A percentile compares a stretch with the other conserved stretches of the same genome.
phyloP scores from a whole-genome alignment of 805 yeast genomes.

The Saturnispora bothae region DNA sequence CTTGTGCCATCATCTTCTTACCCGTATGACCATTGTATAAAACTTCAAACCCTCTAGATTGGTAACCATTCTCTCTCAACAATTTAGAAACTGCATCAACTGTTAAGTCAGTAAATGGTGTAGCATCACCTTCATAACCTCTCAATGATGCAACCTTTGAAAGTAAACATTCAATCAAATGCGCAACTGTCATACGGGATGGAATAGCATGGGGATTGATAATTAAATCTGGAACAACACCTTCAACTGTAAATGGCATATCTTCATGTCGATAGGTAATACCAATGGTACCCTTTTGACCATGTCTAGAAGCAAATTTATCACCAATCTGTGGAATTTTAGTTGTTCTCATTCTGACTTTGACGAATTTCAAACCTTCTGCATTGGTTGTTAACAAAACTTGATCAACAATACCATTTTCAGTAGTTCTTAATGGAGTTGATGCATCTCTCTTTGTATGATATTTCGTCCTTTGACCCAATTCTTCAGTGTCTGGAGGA shows the following conservation, averaged over 20 bases:
- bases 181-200: constrained; percentile 99
- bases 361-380: constrained; percentile 94
- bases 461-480: constrained; percentile 96
- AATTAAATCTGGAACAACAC: constrained; percentile 93
- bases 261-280: constrained; percentile 97
- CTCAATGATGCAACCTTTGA: constrained; percentile 91
- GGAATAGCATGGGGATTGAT: constrained; percentile 99
- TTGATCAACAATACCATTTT: constrained; percentile 97
- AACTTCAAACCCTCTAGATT: constrained; percentile 96
- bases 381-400: constrained; percentile 94
- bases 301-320: constrained; percentile 98
- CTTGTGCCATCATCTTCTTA: constrained; percentile 93
- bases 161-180: constrained; percentile 93
- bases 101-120: constrained; percentile 97
- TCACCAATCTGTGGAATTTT: constrained; percentile 99
- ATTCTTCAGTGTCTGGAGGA: constrained; percentile 97
- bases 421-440: constrained; percentile 92
- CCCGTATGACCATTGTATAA: constrained; percentile 99
- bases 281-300: constrained; percentile 99
- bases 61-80: constrained; percentile 91
- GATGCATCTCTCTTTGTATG: constrained; percentile 99
- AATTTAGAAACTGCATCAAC: constrained; percentile 93
- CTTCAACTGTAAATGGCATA: constrained; percentile 95
- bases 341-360: constrained; percentile 98
- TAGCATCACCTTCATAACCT: constrained; percentile 98